phyloP scores from a whole-genome alignment of 345 rosid genomes.

The Gossypioides kirkii region DNA sequence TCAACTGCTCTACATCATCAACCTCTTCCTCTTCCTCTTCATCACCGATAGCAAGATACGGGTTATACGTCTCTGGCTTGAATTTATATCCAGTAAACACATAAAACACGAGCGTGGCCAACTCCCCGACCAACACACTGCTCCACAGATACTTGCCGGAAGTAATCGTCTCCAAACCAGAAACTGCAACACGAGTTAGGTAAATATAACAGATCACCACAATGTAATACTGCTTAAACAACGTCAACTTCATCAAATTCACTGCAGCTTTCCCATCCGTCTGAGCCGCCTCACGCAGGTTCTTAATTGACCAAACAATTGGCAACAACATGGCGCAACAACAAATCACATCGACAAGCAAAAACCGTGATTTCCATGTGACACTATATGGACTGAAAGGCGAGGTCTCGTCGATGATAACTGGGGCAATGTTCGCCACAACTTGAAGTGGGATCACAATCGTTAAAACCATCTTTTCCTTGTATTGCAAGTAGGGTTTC shows the following conservation, averaged over 20 bases:
- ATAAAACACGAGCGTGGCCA: conserved; percentile 81
- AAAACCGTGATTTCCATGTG: conserved; percentile 76
- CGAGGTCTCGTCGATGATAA: conserved; percentile 78
- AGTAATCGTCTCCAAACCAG: conserved; percentile 77
- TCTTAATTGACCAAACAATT: conserved; percentile 88
- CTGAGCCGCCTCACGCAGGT: conserved; percentile 82
- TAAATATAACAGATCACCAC: conserved; percentile 91
- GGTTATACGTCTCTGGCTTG: conserved; percentile 87
- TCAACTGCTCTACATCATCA: conserved; percentile 41
- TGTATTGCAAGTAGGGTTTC: conserved; percentile 93
- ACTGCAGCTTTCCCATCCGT: conserved; percentile 93
- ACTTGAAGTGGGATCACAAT: conserved; percentile 93
- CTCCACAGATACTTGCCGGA: conserved; percentile 82
- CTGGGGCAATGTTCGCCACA: conserved; percentile 86
- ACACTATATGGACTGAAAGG: conserved; percentile 74
- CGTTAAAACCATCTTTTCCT: conserved; percentile 92
- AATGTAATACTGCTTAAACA: conserved; percentile 86
- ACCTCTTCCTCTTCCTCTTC: conserved; percentile 98
- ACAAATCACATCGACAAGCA: conserved; percentile 83
- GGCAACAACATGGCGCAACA: conserved; percentile 89
- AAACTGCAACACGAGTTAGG: conserved; percentile 80
- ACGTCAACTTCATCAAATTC: conserved; percentile 76
- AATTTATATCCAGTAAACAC: conserved; percentile 80
- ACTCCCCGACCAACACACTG: conserved; percentile 75
- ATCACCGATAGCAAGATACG: conserved; percentile 81